Evolutionary conservation across 176 grass and related monocot species (phyloP), one percentile per base, ranked within the genome.

Genomic region (Aegilops speltoides): DNA sequence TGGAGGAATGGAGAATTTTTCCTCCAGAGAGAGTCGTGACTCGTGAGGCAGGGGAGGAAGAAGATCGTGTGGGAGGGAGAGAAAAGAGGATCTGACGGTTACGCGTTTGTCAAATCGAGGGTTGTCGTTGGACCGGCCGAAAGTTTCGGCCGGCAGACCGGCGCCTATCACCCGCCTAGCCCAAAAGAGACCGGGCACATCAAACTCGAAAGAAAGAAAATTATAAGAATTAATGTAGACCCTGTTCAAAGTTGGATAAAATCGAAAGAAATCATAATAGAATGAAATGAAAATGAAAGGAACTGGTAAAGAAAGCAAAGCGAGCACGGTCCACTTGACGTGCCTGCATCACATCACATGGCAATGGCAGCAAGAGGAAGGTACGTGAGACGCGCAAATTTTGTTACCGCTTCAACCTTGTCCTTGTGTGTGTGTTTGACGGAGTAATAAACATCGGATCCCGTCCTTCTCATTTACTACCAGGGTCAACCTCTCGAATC

Each of bases 311-410:
- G 2, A 22, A 46, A 28, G 11, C 14, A 72, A 68, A 20, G 45
- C 20, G 46, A 25, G 26, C 20, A 64, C 26, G 25, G 50, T 28
- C 73, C 32, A 82, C 72, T 57, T 83, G 73, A 79, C 79, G 84
- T 90, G 88, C 78, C 50, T 81, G 78, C 83, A 72, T 72, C 8
- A 48, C 82, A 70, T 69, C 7, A 59, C 56, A 59, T 59, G 56
- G 50, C 50, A 54, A 54, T 19, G 50, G 19, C 20, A 59, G 56
- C 2, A 59, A 59, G 56, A 19, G 19, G 17, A 59, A 20, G 56
- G 56, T 59, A 9, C 56, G 56, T 22, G 56, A 19, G 56, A 66
- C 33, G 68, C 78, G 70, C 77, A 4, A 50, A 40, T n/a, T 15
- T 25, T 1, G 5, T 37, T 79, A 68, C 87, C 60, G 22, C 70